A percentile compares a stretch with the other conserved stretches of the same genome.
phyloP scores from a whole-genome alignment of 306 rosid species.

The Hylodesmum podocarpum region DNA sequence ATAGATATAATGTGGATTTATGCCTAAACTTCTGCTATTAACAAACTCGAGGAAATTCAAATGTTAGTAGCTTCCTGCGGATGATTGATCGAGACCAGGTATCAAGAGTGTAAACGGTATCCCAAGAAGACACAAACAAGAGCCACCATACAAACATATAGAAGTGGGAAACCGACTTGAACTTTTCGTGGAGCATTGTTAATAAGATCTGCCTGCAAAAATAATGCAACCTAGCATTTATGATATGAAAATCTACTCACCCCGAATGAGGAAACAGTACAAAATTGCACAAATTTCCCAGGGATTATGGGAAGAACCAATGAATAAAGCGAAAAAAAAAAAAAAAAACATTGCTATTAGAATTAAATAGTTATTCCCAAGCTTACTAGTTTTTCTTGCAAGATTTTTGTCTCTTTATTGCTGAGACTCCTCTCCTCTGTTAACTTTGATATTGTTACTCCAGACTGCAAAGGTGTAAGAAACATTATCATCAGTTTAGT shows the following conservation, averaged over 20 bases:
- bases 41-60: conserved; percentile 28
- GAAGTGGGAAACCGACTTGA: conserved; percentile 75
- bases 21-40: conserved; percentile 36
- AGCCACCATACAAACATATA: conserved; percentile 83
- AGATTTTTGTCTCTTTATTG: conserved; percentile 50
- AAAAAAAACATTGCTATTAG: conserved; percentile 15
- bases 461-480: conserved; percentile 59
- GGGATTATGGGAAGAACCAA: conserved; percentile 15
- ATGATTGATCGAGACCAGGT: neutral
- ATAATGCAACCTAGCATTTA: neutral
- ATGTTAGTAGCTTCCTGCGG: conserved; percentile 32
- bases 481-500: neutral
- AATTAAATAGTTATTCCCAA: conserved; percentile 7
- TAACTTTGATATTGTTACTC: conserved; percentile 59
- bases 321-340: neutral
- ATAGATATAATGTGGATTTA: conserved; percentile 19
- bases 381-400: conserved; percentile 67
- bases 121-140: conserved; percentile 65
- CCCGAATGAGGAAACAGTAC: neutral
- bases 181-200: conserved; percentile 47
- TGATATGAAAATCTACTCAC: conserved; percentile 13
- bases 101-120: conserved; percentile 58
- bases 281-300: neutral
- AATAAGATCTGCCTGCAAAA: conserved; percentile 62
- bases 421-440: conserved; percentile 67